Evolutionary conservation across 164 flowering plant species (phyloP).

Genomic region (Litsea cubeba): DNA sequence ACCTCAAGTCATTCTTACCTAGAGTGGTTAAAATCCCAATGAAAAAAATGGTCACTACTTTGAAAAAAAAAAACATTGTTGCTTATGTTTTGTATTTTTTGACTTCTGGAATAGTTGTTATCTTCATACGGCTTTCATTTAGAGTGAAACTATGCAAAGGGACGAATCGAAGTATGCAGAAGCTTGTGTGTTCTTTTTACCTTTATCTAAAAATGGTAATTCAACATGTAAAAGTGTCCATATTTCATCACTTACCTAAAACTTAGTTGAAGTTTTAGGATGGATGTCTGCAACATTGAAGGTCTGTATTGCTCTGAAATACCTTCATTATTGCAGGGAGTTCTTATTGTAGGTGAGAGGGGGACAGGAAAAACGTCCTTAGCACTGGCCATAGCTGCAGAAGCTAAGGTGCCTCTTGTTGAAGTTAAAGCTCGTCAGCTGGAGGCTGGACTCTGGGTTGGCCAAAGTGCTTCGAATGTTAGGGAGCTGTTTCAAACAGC

Average conservation of each 20-base stretch:
- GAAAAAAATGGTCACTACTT: neutral
- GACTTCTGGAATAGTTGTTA: neutral
- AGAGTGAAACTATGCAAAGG: neutral
- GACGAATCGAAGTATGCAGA: neutral
- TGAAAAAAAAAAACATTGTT: neutral
- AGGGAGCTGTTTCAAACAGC: slow-evolving; percentile 95
- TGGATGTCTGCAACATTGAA: neutral
- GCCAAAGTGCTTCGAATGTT: slow-evolving; percentile 95
- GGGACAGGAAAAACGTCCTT: slow-evolving; percentile 96
- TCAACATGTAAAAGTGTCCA: neutral
- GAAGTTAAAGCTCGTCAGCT: slow-evolving; percentile 78
- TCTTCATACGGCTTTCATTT: neutral
- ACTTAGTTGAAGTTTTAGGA: neutral
- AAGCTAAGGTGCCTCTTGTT: slow-evolving; percentile 92
- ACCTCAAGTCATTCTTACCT: neutral
- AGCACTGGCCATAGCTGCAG: slow-evolving; percentile 92
- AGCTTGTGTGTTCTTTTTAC: too few relatives aligned
- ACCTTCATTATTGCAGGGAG: slow-evolving; percentile 59
- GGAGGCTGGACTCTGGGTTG: slow-evolving; percentile 95
- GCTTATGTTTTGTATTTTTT: neutral
- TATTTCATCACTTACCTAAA: neutral
- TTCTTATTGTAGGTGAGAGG: slow-evolving; percentile 95
- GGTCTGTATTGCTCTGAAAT: neutral
- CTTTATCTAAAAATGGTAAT: too few relatives aligned
- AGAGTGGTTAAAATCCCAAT: neutral